These are phyloP conservation scores for Pugionium dolabratum DNA, from an alignment of 345 rosid genomes.

Conservation along the genomic window DNA sequence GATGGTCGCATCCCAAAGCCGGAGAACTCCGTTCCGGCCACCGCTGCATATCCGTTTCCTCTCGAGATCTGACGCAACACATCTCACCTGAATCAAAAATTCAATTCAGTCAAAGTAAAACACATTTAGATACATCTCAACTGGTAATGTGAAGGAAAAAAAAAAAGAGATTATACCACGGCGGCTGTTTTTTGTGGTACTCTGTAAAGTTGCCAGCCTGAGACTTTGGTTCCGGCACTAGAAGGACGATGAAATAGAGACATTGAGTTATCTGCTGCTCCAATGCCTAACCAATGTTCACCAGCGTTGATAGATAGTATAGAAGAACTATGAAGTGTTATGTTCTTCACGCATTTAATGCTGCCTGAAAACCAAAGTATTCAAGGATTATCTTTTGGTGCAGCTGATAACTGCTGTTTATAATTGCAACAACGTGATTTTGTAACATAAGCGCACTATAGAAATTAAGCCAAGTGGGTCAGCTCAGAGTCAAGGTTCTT, in stretches of 20 bases:
- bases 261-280: constrained; percentile 99
- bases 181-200: constrained; percentile 88
- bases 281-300: constrained; percentile 93
- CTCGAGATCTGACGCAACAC: constrained; percentile 92
- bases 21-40: constrained; percentile 90
- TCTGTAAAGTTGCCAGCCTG: constrained; percentile 98
- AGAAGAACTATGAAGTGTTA: constrained; percentile 73
- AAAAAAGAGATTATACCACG: constrained; percentile 58
- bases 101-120: not conserved
- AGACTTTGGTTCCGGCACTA: constrained; percentile 68
- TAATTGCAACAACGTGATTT: constrained; percentile 4
- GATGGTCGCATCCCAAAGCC: constrained; percentile 99
- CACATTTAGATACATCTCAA: not conserved
- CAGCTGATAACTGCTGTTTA: not conserved
- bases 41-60: constrained; percentile 99
- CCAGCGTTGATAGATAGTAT: constrained; percentile 90
- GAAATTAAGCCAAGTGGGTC: not conserved
- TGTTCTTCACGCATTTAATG: constrained; percentile 86
- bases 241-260: constrained; percentile 96
- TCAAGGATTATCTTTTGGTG: not conserved
- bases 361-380: constrained; percentile 50
- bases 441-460: not conserved
- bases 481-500: constrained; percentile 32
- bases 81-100: constrained; percentile 69
- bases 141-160: not conserved